Evolutionary conservation across 768 basidiomycete genomes (phyloP).

Genomic region (Tulasnella sp.): DNA sequence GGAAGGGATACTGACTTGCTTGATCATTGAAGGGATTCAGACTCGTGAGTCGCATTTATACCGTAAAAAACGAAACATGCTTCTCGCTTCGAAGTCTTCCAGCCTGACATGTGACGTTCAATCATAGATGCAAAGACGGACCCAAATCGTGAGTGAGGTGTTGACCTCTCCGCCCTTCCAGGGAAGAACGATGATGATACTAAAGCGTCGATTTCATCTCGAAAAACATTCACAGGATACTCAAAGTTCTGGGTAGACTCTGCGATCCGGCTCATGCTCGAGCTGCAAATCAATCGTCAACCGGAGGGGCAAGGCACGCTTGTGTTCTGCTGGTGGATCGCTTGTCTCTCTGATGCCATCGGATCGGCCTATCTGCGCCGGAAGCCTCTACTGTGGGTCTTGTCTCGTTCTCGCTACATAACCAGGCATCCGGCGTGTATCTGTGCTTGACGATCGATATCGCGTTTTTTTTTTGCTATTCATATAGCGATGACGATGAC

Average conservation of each 20-base stretch:
- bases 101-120: no score
- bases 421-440: neutral
- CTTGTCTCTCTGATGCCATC: conserved; percentile 75
- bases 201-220: neutral
- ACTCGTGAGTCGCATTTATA: conserved; percentile 54
- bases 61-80: conserved; percentile 5
- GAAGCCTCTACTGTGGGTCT: conserved; percentile 59
- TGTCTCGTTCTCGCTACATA: conserved; percentile 1
- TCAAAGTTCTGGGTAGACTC: conserved; percentile 76
- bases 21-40: conserved; percentile 68
- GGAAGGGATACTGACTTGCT: conserved; percentile 71
- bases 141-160: conserved; percentile 42
- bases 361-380: conserved; percentile 72
- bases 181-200: no score
- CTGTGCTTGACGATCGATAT: conserved; percentile 21
- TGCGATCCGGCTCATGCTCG: conserved; percentile 66
- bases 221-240: conserved; percentile 60
- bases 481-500: conserved; percentile 63
- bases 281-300: conserved; percentile 42
- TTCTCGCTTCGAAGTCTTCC: no score
- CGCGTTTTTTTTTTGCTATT: no score
- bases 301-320: conserved; percentile 54
- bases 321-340: conserved; percentile 93
- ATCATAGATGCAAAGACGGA: conserved; percentile 58
- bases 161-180: no score